phyloP scores from a whole-genome alignment of 441 rosid species.

The Capsella rubella region DNA sequence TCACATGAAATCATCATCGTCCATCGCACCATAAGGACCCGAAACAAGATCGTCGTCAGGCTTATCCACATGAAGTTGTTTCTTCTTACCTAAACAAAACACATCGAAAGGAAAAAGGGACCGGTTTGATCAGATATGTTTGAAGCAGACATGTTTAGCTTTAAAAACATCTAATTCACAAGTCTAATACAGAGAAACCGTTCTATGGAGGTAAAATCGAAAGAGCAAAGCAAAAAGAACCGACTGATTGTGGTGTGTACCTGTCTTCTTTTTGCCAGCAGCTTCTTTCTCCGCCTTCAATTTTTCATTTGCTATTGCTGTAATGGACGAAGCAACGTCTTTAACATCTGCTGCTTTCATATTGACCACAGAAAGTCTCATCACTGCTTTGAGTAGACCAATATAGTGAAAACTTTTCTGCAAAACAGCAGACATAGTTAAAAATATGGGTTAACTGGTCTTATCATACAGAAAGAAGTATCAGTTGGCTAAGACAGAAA shows the following conservation, averaged over 20 bases:
- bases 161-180: not conserved
- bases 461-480: not conserved
- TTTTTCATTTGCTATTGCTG: conserved; percentile 89
- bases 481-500: not conserved
- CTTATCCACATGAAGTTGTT: conserved; percentile 72
- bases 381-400: conserved; percentile 73
- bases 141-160: not conserved
- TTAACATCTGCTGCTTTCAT: conserved; percentile 89
- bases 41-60: conserved; percentile 68
- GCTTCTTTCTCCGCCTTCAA: conserved; percentile 82
- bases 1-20: conserved; percentile 83
- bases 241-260: conserved; percentile 42
- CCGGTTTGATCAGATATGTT: not conserved
- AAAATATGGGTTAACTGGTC: not conserved
- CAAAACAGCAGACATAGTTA: conserved; percentile 16
- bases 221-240: not conserved
- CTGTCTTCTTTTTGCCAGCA: conserved; percentile 73
- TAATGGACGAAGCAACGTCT: conserved; percentile 79
- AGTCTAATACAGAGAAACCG: not conserved
- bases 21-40: conserved; percentile 52
- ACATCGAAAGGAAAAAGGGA: not conserved
- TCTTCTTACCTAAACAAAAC: conserved; percentile 56
- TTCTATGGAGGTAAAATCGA: not conserved
- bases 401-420: conserved; percentile 91
- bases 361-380: conserved; percentile 74